Evolutionary conservation across 768 basidiomycete species (phyloP).

Genomic region (Chiua virens): DNA sequence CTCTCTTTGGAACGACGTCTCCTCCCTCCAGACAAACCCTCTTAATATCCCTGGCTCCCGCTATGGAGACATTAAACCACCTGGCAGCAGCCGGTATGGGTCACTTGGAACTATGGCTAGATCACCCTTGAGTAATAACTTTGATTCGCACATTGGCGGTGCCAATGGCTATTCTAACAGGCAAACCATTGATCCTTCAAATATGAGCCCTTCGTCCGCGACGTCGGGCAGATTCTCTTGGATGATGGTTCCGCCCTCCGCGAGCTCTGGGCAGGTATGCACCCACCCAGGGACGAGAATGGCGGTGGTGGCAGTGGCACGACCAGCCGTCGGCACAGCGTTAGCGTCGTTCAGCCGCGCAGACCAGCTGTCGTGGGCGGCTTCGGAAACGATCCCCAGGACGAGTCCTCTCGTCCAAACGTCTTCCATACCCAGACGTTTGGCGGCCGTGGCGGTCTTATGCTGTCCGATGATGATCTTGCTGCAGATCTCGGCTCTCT

Average conservation of each 20-base stretch:
- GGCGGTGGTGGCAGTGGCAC: constrained; percentile 72
- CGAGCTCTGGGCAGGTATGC: constrained; percentile 74
- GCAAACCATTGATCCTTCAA: constrained; percentile 58
- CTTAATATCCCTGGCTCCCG: constrained; percentile 53
- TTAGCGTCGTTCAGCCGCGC: constrained; percentile 78
- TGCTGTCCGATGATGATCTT: constrained; percentile 80
- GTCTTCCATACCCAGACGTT: constrained; percentile 35
- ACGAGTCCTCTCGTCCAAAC: constrained; percentile 36
- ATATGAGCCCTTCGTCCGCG: constrained; percentile 87
- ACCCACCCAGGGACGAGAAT: constrained; percentile 61
- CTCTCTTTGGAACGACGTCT: constrained; percentile 57
- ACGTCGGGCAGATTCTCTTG: constrained; percentile 74
- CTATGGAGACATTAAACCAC: constrained; percentile 64
- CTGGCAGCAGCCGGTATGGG: constrained; percentile 62
- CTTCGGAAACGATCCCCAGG: constrained; percentile 51
- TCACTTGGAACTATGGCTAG: constrained; percentile 55
- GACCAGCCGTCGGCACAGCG: constrained; percentile 80
- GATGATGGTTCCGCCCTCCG: constrained; percentile 73
- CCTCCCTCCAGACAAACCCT: constrained; percentile 49
- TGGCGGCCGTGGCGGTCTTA: constrained; percentile 56
- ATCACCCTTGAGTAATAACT: constrained; percentile 53
- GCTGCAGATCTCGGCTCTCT: constrained; percentile 67
- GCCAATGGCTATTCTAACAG: constrained; percentile 48
- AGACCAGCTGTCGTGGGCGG: constrained; percentile 60
- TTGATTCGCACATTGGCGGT: constrained; percentile 47